phyloP scores from a whole-genome alignment of 2,329 filamentous ascomycete genomes.

The Xylaria sp. region DNA sequence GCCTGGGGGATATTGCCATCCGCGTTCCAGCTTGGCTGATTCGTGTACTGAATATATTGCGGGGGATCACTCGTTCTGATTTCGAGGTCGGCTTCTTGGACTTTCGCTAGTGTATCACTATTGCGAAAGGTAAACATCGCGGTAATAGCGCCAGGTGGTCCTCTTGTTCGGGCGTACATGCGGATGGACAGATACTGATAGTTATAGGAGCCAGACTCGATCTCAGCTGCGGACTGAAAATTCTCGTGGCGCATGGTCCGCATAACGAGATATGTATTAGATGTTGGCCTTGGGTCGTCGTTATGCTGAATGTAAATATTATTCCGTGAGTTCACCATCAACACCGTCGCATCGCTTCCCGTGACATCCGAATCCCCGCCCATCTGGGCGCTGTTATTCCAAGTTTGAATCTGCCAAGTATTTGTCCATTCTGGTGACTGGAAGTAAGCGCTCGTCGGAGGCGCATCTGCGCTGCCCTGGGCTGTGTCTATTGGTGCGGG shows the following conservation, averaged over 20 bases:
- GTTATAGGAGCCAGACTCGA: conserved; percentile 53
- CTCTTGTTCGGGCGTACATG: conserved; percentile 62
- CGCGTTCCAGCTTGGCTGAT: conserved; percentile 60
- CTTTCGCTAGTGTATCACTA: conserved; percentile 40
- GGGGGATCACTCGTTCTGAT: conserved; percentile 54
- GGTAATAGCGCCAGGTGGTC: conserved; percentile 60
- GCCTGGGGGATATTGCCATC: conserved; percentile 56
- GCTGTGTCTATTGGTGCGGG: conserved; percentile 46
- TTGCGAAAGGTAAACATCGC: conserved; percentile 64
- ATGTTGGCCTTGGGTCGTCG: conserved; percentile 46
- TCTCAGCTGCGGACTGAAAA: conserved; percentile 62
- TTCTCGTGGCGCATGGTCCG: conserved; percentile 57
- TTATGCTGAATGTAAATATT: conserved; percentile 60
- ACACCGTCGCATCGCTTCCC: conserved; percentile 50
- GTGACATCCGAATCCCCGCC: conserved; percentile 42
- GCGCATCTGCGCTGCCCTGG: conserved; percentile 45
- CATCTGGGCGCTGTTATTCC: conserved; percentile 51
- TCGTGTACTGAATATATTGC: conserved; percentile 59
- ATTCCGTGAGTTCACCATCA: conserved; percentile 55
- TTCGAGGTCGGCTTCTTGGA: conserved; percentile 55
- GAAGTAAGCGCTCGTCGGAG: conserved; percentile 49
- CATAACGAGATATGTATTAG: conserved; percentile 60
- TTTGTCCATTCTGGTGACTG: conserved; percentile 45
- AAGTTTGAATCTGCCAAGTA: conserved; percentile 51
- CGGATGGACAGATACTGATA: conserved; percentile 58